Conservation (phyloP, 352 stramenopile genomes). For the Phytophthora pinifolia region DNA sequence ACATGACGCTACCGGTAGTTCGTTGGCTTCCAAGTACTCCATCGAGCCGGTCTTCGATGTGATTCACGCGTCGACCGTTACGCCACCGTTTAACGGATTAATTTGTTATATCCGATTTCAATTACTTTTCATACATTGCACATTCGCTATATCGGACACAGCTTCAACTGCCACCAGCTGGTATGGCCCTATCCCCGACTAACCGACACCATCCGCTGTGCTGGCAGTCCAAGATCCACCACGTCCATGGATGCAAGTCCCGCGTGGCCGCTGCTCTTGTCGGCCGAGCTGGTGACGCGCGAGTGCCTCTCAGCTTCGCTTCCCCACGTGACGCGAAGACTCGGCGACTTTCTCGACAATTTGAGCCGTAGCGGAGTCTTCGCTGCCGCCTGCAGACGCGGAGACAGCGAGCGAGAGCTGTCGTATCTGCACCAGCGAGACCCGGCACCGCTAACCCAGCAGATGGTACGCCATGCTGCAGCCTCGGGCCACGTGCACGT, state of each 20-base stretch:
- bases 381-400: constrained; percentile 10
- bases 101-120: constrained; percentile 1
- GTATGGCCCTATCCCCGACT: constrained; percentile 19
- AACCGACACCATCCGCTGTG: constrained; percentile 16
- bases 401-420: constrained; percentile 20
- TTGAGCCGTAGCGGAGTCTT: constrained; percentile 13
- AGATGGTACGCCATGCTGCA: constrained; percentile 20
- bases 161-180: constrained; percentile 20
- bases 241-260: not conserved
- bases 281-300: constrained; percentile 15
- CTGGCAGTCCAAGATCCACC: constrained; percentile 21
- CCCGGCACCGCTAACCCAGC: constrained; percentile 15
- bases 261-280: constrained; percentile 16
- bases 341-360: constrained; percentile 24
- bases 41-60: no score
- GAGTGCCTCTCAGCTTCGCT: constrained; percentile 22
- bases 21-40: no score
- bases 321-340: constrained; percentile 16
- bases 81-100: not conserved
- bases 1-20: no score
- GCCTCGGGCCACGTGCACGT: constrained; percentile 17
- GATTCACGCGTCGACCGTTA: not conserved
- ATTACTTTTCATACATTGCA: not conserved
- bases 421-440: constrained; percentile 19
- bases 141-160: not conserved